phyloP scores from a whole-genome alignment of 768 basidiomycete species.

The Collybia nuda region DNA sequence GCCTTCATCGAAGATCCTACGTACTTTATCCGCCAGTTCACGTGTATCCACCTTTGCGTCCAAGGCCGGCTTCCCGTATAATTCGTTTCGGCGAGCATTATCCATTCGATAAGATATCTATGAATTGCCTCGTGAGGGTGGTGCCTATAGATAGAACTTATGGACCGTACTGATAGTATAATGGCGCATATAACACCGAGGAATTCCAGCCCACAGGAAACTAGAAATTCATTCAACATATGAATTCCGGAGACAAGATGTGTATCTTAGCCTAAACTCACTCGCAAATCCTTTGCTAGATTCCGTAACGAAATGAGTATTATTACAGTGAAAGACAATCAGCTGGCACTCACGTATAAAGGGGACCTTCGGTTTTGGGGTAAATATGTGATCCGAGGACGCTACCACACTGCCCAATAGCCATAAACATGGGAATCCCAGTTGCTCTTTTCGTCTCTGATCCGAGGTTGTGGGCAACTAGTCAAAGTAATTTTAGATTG shows the following conservation, averaged over 20 bases:
- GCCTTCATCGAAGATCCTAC: slow-evolving; percentile 3
- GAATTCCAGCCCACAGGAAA: slow-evolving; percentile 52
- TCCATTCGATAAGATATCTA: slow-evolving; percentile 66
- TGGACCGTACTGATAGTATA: slow-evolving; percentile 45
- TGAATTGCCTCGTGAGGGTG: background rate
- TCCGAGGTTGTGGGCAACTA: slow-evolving; percentile 73
- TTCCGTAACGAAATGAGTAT: background rate
- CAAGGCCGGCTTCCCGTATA: slow-evolving; percentile 49
- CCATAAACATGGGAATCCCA: slow-evolving; percentile 77
- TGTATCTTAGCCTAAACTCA: slow-evolving; percentile 20
- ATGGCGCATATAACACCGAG: slow-evolving; percentile 54
- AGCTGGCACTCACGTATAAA: slow-evolving; percentile 52
- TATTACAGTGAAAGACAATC: background rate
- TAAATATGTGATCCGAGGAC: slow-evolving; percentile 76
- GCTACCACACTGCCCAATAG: slow-evolving; percentile 78
- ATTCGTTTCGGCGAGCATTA: slow-evolving; percentile 52
- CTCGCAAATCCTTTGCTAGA: slow-evolving; percentile 60
- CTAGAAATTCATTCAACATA: slow-evolving; percentile 20
- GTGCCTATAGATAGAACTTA: background rate
- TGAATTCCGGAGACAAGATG: background rate
- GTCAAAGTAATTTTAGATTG: background rate
- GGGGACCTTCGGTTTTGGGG: slow-evolving; percentile 61
- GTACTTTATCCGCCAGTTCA: slow-evolving; percentile 66
- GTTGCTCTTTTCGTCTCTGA: slow-evolving; percentile 78
- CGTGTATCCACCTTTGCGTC: slow-evolving; percentile 57